Evolutionary conservation across 1,284 basidiomycete genomes (phyloP).

Genomic region (Cryptococcus floricola): DNA sequence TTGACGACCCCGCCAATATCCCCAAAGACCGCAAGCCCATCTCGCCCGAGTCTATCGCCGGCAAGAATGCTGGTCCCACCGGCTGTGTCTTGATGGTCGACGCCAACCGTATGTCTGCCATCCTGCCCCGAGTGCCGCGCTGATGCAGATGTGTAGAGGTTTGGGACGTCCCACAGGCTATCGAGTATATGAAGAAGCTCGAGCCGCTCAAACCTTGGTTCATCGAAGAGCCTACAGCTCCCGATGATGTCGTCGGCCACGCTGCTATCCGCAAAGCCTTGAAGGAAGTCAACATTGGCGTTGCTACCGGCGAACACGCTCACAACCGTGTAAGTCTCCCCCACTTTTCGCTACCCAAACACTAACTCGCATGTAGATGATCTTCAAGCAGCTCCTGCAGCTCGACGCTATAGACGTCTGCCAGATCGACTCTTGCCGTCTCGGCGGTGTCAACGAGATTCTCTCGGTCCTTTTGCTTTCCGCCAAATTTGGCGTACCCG

Average conservation of each 20-base stretch:
- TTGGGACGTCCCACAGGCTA: conserved; percentile 89
- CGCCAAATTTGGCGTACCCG: conserved; percentile 76
- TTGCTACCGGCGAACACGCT: conserved; percentile 93
- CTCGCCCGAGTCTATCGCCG: conserved; percentile 63
- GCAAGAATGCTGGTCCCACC: conserved; percentile 91
- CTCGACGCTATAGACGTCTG: conserved; percentile 92
- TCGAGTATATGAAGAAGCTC: conserved; percentile 82
- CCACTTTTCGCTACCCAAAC: background rate
- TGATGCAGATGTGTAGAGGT: conserved; percentile 52
- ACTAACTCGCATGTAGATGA: conserved; percentile 54
- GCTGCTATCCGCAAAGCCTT: conserved; percentile 57
- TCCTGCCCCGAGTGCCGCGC: background rate
- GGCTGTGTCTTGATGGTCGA: conserved; percentile 95
- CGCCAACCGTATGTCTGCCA: conserved; percentile 65
- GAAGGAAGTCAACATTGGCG: conserved; percentile 79
- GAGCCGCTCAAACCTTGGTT: conserved; percentile 91
- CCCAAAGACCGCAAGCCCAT: conserved; percentile 53
- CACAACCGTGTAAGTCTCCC: conserved; percentile 63
- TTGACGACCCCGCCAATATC: conserved; percentile 69
- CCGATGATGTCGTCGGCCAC: conserved; percentile 68
- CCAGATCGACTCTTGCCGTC: conserved; percentile 90
- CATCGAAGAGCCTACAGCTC: conserved; percentile 92
- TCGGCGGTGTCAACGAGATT: conserved; percentile 90
- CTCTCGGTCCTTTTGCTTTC: conserved; percentile 90
- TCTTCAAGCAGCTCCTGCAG: conserved; percentile 95